Base-by-base conservation (phyloP, 108 stramenopile species). In the Schizochytrium sp. region DNA sequence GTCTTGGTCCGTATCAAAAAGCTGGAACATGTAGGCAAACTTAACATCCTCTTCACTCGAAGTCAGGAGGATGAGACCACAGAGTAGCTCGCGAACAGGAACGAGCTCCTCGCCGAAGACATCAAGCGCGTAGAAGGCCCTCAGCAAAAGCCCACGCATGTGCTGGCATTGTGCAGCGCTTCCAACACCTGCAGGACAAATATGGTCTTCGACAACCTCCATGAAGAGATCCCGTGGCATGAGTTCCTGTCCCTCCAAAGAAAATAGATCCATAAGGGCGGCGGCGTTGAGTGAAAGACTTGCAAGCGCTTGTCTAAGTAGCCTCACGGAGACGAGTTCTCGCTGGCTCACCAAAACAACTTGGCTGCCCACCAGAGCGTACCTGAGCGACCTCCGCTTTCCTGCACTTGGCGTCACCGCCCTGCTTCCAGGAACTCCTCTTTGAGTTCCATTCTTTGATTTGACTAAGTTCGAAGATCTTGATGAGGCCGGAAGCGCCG, bases 1-100 rank as follows among this genome's bases (percentile, higher is more conserved):
- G n/a, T 88, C 88, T 38, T 49, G 42, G 88, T 88, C 61, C 4
- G 60, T 47, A n/a, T 88, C 88, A 46, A 72, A 61, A 46, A 88
- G 58, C 42, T 60, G 57, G 46, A 88, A 88, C 88, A 61, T 88
- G 88, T 3, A 44, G 1, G 19, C 61, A 2, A 88, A 58, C 3
- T 88, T 88, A 28, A 47, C 60, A 10, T 83, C 53, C 5, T 10
- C 28, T 5, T 55, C 76, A 5, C 76, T n/a, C 28, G 28, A 13
- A 17, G 76, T 55, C 38, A 83, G 76, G 50, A 83, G 49, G 13
- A 83, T 49, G 15, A 83, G 76, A 5, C 76, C 76, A 28, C 76
- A 49, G 5, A 55, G 47, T 0, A 83, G 28, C 1, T 83, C 76
- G 10, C 53, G 47, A 47, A 10, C 47, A 28, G 47, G 47, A 28